Percentiles rank a stretch among this genome's conserved stretches.
phyloP scores from a whole-genome alignment of 2,329 filamentous ascomycete genomes.

The Pseudocercospora vitis region DNA sequence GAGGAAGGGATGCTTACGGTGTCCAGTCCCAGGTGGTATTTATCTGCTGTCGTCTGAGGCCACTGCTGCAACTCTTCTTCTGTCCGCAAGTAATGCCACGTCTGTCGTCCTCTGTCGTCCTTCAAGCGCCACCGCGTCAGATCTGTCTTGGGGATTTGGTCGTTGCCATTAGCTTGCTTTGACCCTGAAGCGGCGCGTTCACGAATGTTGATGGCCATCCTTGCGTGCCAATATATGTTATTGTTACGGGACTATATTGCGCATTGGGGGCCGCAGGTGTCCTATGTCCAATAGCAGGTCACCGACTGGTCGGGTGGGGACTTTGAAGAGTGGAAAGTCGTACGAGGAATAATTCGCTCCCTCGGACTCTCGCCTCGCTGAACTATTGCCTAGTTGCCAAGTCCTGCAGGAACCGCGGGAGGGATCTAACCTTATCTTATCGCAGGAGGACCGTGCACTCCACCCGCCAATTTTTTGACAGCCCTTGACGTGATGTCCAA shows the following conservation, averaged over 20 bases:
- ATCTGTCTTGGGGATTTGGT: constrained; percentile 59
- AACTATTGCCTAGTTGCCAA: too few species aligned
- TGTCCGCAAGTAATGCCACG: constrained; percentile 84
- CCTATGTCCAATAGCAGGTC: not conserved
- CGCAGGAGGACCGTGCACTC: constrained; percentile 5
- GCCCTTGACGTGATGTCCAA: not conserved
- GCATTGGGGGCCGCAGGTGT: not conserved
- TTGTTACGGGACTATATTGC: not conserved
- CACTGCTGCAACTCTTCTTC: constrained; percentile 71
- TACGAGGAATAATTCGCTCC: too few species aligned
- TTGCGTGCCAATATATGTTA: not conserved
- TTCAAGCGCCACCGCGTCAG: constrained; percentile 78
- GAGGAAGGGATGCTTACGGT: constrained; percentile 55
- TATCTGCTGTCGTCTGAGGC: constrained; percentile 88
- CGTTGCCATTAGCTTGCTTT: constrained; percentile 23
- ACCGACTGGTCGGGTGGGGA: not conserved
- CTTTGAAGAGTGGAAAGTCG: not conserved
- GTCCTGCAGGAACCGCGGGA: constrained; percentile 12
- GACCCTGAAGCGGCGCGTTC: constrained; percentile 3
- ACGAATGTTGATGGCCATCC: constrained; percentile 17
- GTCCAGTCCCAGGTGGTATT: constrained; percentile 78
- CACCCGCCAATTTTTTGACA: constrained; percentile 1
- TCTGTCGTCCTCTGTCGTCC: constrained; percentile 81
- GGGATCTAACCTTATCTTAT: not conserved
- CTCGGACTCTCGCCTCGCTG: too few species aligned